These are phyloP conservation scores for Marsdenia floribunda DNA, from an alignment of 257 asterid genomes.

Conservation along the genomic window DNA sequence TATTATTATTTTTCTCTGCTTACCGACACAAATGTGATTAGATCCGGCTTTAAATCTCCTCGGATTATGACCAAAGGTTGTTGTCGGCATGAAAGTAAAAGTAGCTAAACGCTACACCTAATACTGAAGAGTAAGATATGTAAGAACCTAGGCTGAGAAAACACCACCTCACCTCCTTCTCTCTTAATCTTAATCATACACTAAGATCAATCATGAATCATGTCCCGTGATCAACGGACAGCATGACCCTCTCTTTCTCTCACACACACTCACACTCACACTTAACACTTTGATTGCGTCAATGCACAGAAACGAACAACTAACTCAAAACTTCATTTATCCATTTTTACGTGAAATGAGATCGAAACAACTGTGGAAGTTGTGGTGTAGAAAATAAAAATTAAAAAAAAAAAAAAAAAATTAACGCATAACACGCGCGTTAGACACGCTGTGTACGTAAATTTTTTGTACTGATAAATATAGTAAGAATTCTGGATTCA, in stretches of 20 bases:
- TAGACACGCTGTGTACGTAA: constrained; percentile 8
- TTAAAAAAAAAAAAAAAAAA: no score
- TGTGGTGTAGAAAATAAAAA: no score
- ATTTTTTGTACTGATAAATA: constrained; percentile 17
- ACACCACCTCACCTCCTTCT: neutral
- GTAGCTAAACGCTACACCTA: constrained; percentile 3
- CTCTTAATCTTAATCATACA: neutral
- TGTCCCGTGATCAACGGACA: neutral
- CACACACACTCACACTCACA: neutral
- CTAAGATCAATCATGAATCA: neutral
- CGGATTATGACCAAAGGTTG: no score
- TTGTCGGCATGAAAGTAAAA: constrained; percentile 18
- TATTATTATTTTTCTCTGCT: no score
- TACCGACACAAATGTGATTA: no score
- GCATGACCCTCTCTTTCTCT: neutral
- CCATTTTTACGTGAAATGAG: neutral
- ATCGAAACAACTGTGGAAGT: neutral
- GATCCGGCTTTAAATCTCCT: no score
- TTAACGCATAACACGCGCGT: constrained; percentile 7
- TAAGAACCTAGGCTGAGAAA: no score
- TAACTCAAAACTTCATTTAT: neutral
- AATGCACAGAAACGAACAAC: neutral
- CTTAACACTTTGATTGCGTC: neutral
- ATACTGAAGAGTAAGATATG: no score
- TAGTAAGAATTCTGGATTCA: constrained; percentile 4